phyloP scores from a whole-genome alignment of 495 filamentous ascomycete species.

The Bathelium albidoporum region DNA sequence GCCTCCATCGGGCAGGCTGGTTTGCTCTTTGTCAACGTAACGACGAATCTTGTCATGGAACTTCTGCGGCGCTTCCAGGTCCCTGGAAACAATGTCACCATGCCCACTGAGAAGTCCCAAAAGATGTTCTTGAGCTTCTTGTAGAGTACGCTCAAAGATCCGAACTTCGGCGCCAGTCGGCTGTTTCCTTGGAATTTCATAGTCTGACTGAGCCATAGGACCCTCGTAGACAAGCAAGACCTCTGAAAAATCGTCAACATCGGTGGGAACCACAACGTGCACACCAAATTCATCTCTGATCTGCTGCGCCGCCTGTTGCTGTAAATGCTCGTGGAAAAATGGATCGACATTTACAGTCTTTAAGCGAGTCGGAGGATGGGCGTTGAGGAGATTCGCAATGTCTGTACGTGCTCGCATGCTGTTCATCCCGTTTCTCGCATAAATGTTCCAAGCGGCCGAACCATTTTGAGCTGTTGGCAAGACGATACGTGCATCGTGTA shows the following conservation, averaged over 20 bases:
- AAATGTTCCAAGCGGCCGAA: conserved; percentile 71
- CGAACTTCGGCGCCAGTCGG: conserved; percentile 50
- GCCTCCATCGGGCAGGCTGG: conserved; percentile 48
- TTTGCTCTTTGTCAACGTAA: conserved; percentile 68
- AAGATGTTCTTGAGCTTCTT: conserved; percentile 64
- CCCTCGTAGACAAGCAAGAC: conserved; percentile 82
- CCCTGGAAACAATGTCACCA: conserved; percentile 52
- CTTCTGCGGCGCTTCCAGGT: conserved; percentile 64
- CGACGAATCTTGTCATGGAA: conserved; percentile 67
- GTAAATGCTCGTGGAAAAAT: conserved; percentile 74
- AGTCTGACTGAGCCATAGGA: conserved; percentile 42
- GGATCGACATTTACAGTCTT: conserved; percentile 63
- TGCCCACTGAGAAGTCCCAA: conserved; percentile 59
- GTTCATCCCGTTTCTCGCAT: conserved; percentile 73
- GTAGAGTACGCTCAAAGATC: conserved; percentile 56
- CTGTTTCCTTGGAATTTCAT: conserved; percentile 56
- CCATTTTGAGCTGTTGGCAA: conserved; percentile 54
- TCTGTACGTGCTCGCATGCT: conserved; percentile 68
- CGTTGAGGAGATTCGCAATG: conserved; percentile 67
- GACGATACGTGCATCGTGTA: conserved; percentile 71
- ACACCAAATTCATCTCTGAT: conserved; percentile 69
- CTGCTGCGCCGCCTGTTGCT: conserved; percentile 48
- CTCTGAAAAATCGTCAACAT: conserved; percentile 46
- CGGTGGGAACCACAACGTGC: conserved; percentile 63
- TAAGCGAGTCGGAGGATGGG: conserved; percentile 68